Evolutionary conservation across 257 asterid genomes (phyloP).

Genomic region (Buddleja alternifolia): DNA sequence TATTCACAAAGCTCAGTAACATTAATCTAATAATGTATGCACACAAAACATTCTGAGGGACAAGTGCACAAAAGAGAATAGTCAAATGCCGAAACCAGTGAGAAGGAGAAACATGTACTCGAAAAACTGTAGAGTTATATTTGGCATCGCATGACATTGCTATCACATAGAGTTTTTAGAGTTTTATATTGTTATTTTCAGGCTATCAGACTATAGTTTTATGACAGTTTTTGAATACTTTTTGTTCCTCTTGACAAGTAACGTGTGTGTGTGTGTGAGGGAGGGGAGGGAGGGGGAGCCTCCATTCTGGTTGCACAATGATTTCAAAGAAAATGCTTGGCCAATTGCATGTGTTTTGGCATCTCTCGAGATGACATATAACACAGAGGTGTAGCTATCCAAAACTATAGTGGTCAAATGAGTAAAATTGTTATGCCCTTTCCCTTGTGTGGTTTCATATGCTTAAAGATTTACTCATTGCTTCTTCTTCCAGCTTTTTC

Average conservation of each 20-base stretch:
- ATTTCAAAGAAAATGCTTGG: background rate
- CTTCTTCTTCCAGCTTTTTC: slow-evolving; percentile 62
- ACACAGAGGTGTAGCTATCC: background rate
- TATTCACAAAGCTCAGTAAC: too few species aligned
- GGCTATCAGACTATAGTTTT: too few species aligned
- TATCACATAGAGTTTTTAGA: too few species aligned
- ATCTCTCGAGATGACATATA: slow-evolving; percentile 6
- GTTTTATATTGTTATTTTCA: too few species aligned
- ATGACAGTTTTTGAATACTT: background rate
- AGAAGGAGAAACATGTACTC: too few species aligned
- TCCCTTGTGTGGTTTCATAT: slow-evolving; percentile 16
- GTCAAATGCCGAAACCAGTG: too few species aligned
- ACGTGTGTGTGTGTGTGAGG: background rate
- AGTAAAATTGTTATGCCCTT: slow-evolving; percentile 2
- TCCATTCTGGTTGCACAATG: background rate
- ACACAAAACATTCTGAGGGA: too few species aligned
- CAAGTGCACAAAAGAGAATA: too few species aligned
- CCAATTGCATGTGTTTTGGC: background rate
- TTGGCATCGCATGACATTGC: too few species aligned
- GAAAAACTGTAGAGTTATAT: too few species aligned
- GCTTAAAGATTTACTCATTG: slow-evolving; percentile 31
- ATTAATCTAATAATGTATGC: too few species aligned
- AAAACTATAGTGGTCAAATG: slow-evolving; percentile 10
- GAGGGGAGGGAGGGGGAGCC: background rate
- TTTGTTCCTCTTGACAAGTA: background rate